phyloP scores from a whole-genome alignment of 805 yeast genomes.

The Brettanomyces custersianus region DNA sequence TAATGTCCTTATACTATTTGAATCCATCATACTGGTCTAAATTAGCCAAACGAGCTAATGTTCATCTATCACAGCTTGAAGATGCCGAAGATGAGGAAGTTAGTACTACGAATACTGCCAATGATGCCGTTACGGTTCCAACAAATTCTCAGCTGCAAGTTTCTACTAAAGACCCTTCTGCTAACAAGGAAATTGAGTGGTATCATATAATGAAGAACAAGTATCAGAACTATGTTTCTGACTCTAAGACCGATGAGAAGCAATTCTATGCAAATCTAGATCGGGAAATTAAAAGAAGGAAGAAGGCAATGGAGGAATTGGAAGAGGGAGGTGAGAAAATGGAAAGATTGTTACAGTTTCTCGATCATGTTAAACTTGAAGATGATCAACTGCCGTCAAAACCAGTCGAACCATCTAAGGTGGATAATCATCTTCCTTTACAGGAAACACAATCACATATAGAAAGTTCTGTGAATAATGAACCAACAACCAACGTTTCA shows the following conservation, averaged over 20 bases:
- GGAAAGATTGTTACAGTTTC: conserved; percentile 9
- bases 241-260: conserved; percentile 28
- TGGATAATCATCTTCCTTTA: too few relatives aligned
- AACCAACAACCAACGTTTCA: conserved; percentile 1
- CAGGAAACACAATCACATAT: too few relatives aligned
- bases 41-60: conserved; percentile 23
- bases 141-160: too few relatives aligned
- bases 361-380: conserved; percentile 7
- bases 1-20: conserved; percentile 6
- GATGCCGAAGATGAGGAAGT: not conserved
- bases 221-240: conserved; percentile 23
- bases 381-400: not conserved
- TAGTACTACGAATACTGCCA: too few relatives aligned
- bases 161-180: too few relatives aligned
- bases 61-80: conserved; percentile 7
- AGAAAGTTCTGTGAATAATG: not conserved
- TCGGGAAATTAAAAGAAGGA: conserved; percentile 21
- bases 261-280: conserved; percentile 27
- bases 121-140: too few relatives aligned
- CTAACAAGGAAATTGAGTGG: conserved; percentile 25
- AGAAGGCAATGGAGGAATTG: conserved; percentile 8
- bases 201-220: conserved; percentile 24
- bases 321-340: conserved; percentile 15
- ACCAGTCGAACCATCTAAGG: conserved; percentile 13
- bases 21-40: conserved; percentile 19